phyloP scores from a whole-genome alignment of 2,329 filamentous ascomycete species.

The Clarireedia sp. region DNA sequence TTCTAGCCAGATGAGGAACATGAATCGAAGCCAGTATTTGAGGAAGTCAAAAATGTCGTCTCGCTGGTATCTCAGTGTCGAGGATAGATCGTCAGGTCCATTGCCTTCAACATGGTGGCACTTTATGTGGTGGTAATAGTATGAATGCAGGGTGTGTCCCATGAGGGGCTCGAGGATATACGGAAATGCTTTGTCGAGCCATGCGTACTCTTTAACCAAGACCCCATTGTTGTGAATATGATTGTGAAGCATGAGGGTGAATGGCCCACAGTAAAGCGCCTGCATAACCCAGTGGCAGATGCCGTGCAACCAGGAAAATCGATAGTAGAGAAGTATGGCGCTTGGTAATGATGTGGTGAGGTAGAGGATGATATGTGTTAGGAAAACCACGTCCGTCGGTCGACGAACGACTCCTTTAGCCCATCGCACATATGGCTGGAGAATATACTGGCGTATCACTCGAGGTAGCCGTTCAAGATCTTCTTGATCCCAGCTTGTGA shows the following conservation, averaged over 20 bases:
- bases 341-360: constrained; percentile 62
- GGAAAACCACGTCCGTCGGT: constrained; percentile 61
- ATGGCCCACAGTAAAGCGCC: constrained; percentile 61
- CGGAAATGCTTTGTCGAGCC: constrained; percentile 59
- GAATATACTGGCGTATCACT: constrained; percentile 7
- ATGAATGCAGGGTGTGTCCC: constrained; percentile 80
- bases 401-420: constrained; percentile 18
- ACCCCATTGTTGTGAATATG: constrained; percentile 74
- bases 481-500: constrained; percentile 18
- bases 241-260: constrained; percentile 77
- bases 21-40: constrained; percentile 66
- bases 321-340: constrained; percentile 54
- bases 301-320: constrained; percentile 62
- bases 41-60: constrained; percentile 59
- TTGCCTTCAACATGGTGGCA: constrained; percentile 80
- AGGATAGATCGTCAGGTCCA: constrained; percentile 66
- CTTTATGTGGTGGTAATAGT: constrained; percentile 81
- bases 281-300: constrained; percentile 59
- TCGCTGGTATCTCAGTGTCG: constrained; percentile 68
- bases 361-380: constrained; percentile 70
- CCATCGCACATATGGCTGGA: constrained; percentile 17
- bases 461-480: constrained; percentile 15
- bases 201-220: constrained; percentile 44
- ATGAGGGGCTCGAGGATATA: constrained; percentile 69
- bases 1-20: constrained; percentile 67